Percentiles rank a stretch among this genome's conserved stretches.
Conservation (phyloP, 345 rosid genomes). For the Citrus glauca region DNA sequence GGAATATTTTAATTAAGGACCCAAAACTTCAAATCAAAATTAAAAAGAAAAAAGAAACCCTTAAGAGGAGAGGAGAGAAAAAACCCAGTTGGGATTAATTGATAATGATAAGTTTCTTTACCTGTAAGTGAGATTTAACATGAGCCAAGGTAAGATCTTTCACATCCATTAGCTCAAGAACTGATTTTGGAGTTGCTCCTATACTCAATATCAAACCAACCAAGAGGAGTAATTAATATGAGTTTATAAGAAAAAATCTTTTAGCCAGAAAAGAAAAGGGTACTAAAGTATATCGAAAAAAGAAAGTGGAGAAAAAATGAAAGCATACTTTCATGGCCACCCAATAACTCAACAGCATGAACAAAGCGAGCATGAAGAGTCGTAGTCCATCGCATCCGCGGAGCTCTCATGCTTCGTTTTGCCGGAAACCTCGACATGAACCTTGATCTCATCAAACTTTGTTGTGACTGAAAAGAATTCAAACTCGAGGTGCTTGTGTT, state of each 20-base stretch:
- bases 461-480: constrained; percentile 40
- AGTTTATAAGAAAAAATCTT: constrained; percentile 9
- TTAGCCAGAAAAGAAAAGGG: neutral
- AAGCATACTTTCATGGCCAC: constrained; percentile 95
- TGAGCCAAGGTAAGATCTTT: constrained; percentile 98
- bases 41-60: constrained; percentile 13
- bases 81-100: neutral
- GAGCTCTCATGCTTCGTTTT: constrained; percentile 63
- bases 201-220: constrained; percentile 15
- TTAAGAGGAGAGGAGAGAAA: neutral
- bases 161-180: constrained; percentile 98
- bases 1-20: too few relatives aligned
- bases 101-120: constrained; percentile 18
- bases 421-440: constrained; percentile 60
- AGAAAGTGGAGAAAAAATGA: neutral
- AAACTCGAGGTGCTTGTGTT: constrained; percentile 22
- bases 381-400: constrained; percentile 96
- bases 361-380: constrained; percentile 98
- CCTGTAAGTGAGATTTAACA: constrained; percentile 98
- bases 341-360: constrained; percentile 96
- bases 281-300: neutral
- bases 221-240: constrained; percentile 1
- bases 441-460: constrained; percentile 59
- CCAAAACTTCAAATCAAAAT: too few relatives aligned
- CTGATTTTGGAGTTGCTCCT: constrained; percentile 98